Evolutionary conservation across 192 early-diverging fungal species (phyloP), one percentile per base, ranked within the genome.

Genomic region (Coemansia sp.): DNA sequence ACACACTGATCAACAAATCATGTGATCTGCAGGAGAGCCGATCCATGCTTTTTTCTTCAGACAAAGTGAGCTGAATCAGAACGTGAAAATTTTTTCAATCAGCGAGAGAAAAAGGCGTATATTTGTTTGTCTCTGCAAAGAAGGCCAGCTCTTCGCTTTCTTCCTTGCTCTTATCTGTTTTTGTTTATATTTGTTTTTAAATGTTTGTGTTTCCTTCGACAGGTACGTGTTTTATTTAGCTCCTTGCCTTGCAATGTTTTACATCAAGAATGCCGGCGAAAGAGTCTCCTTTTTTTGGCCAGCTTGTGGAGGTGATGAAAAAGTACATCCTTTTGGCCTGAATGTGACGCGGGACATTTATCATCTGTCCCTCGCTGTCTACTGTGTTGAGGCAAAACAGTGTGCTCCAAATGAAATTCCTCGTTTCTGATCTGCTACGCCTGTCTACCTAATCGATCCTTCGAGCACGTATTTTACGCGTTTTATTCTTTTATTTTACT

Each of bases 291-390:
- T 65, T 54, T 38, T 10, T 23, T 19, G 35, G 35, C 56, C 34
- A 35, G n/a, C 49, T 23, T 69, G 64, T 64, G 33, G 76, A 79
- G 71, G 60, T 79, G 76, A 79, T 79, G 76, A 79, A 68, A 71
- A 65, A 69, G 71, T 74, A 66, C 76, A 54, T 55, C 55, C 55
- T 62, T 42, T 66, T 52, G 49, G 40, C 65, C 72, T 74, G 77
- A 80, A 80, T 80, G 63, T 64, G 77, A 74, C 77, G 77, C 77
- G 72, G 77, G 77, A 80, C 48, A 62, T 70, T 73, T 65, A 73
- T 73, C 69, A 65, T 78, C 66, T 61, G 62, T 80, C 77, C 77
- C 72, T 80, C 77, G 77, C 77, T 80, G 77, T 74, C 77, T 74
- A 57, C 60, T 80, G 61, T 80, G 77, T 80, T 61, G 77, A 80